Conservation (phyloP, 169 alveolate genomes). For the Eimeria zaria region DNA sequence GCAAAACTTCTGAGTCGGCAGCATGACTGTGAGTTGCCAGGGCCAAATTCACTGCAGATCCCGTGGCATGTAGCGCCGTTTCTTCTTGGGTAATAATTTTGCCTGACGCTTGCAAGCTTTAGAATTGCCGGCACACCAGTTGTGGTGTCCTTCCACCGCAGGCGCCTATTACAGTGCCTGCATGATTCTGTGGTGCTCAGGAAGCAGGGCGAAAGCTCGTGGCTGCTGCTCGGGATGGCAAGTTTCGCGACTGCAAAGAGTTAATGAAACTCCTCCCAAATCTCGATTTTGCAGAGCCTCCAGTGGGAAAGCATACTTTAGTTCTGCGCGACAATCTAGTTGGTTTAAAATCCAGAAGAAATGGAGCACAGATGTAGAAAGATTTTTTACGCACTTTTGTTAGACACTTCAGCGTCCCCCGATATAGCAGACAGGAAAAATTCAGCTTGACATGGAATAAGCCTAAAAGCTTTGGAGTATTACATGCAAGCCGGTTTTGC, state of each 20-base stretch:
- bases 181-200: constrained; percentile 6
- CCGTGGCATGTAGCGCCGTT: no score
- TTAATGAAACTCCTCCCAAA: constrained; percentile 77
- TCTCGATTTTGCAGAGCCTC: constrained; percentile 83
- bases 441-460: not conserved
- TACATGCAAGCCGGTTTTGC: no score
- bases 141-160: not conserved
- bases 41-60: not conserved
- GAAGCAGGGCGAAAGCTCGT: constrained; percentile 83
- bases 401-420: not conserved
- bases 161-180: not conserved
- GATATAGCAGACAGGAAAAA: not conserved
- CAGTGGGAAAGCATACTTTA: not conserved
- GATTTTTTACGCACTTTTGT: not conserved
- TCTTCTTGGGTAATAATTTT: not conserved
- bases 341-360: not conserved
- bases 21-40: constrained; percentile 16
- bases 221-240: constrained; percentile 83
- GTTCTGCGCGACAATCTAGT: not conserved
- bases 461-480: not conserved
- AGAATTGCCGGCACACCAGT: not conserved
- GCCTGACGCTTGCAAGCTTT: not conserved
- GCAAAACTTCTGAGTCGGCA: not conserved
- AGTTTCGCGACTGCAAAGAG: constrained; percentile 82
- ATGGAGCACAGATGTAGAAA: not conserved